phyloP scores from a whole-genome alignment of 305 asterid species.

The Euphrasia arctica region DNA sequence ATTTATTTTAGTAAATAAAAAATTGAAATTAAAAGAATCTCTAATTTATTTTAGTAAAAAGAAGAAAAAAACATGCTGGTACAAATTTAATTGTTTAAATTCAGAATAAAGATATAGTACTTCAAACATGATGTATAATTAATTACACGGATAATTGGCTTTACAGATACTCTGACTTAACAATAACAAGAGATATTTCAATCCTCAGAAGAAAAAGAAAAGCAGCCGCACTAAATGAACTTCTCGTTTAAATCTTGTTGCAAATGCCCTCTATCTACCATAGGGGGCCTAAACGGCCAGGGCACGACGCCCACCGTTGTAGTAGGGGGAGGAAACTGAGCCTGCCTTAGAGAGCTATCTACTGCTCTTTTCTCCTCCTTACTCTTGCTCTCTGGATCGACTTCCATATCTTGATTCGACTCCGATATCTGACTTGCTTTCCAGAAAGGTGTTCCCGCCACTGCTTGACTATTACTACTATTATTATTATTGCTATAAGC shows the following conservation, averaged over 20 bases:
- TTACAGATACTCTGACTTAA: neutral
- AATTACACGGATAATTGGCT: neutral
- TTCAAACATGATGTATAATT: neutral
- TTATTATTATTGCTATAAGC: conserved; percentile 15
- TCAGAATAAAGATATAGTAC: too few species aligned
- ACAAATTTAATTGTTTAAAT: too few species aligned
- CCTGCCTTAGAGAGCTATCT: conserved; percentile 33
- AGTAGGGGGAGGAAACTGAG: conserved; percentile 45
- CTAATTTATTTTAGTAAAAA: too few species aligned
- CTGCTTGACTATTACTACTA: conserved; percentile 28
- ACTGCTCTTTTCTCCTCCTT: conserved; percentile 40
- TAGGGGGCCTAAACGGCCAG: conserved; percentile 51
- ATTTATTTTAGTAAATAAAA: too few species aligned
- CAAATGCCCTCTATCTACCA: conserved; percentile 33
- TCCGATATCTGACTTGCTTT: conserved; percentile 35
- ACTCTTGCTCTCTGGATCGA: conserved; percentile 39
- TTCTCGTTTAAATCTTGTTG: conserved; percentile 39
- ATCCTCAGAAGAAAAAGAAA: neutral
- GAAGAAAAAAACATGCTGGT: too few species aligned
- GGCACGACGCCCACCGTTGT: conserved; percentile 44
- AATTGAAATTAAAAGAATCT: too few species aligned
- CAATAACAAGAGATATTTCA: neutral
- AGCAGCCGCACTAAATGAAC: conserved; percentile 13
- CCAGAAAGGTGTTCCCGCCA: conserved; percentile 51
- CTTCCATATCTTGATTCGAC: conserved; percentile 50